Evolutionary conservation across 73 alveolate species (phyloP), one percentile per base, ranked within the genome.

Genomic region (Effrenium voratum): DNA sequence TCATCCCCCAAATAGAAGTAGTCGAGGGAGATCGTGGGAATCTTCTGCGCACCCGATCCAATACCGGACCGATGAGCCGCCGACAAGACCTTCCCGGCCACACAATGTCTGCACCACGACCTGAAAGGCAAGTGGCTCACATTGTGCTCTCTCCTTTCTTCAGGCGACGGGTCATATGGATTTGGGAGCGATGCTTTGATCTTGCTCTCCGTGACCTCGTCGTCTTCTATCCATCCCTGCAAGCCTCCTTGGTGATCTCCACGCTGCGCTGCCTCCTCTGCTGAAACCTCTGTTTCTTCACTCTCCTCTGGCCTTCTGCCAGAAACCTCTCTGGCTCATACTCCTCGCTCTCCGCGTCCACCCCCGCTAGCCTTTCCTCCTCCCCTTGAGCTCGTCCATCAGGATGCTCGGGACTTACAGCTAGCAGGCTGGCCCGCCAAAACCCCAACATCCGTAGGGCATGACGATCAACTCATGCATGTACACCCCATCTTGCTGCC

Each of bases 401-500:
- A 5, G 73, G 38, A 22, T 30, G 38, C 34, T 60, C 73, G 5
- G 73, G 73, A 60, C 73, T 60, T 60, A 60, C 73, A 36, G 73
- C 73, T 30, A 22, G 5, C 28, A 60, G 34, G 73, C 73, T 19
- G 8, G 63, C 63, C 63, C 8, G 26, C 26, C 8, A 36, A 60
- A 60, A 22, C n/a, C 73, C 73, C 5, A 22, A 36, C 26, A 52
- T 8, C 26, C 63, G 63, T 52, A 12, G 8, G 63, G 63, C 26
- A 52, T 8, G 26, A 52, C 34, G 24, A 22, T 60, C 73, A 60
- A 22, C 38, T 60, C 28, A 36, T 60, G 28, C 38, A 60, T 36
- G 73, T 60, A 60, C 73, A 60, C 73, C 73, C 73, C 73, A 22
- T 60, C 73, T 36, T 60, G 38, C 34, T 60, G 73, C 73, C 73